Base-by-base conservation (phyloP, 352 stramenopile species). In the Phytophthora tentaculata region DNA sequence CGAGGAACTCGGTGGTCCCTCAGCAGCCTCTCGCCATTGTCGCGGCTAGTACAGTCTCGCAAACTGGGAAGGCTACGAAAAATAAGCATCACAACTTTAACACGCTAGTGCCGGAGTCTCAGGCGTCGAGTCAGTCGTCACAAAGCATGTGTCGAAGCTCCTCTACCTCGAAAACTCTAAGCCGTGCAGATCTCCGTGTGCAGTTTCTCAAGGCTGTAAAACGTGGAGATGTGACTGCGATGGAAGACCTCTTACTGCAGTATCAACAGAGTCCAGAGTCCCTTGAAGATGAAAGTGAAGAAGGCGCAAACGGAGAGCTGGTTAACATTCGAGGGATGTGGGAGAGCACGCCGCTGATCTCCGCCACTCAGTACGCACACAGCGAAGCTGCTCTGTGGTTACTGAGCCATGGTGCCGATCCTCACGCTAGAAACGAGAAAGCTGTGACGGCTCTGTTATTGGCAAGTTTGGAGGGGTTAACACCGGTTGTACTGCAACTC, bases 261-360 rank as follows among this genome's bases (percentile, higher is more conserved):
- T 61, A 71, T 70, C 54, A 68, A 56, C 49, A 41, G 0, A 61
- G 37, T 39, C 32, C 24, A 57, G 49, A 66, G 5, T 29, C 47
- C 2, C 29, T 52, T 5, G 63, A 75, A 17, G 67, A 74, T 35
- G 63, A 71, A 39, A 53, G 20, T 43, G 57, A 76, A 56, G 71
- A 67, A 48, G 23, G 24, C 23, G 54, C 26, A 28, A 58, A 61
- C 26, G 67, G 73, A 28, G 65, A 71, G 10, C 57, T 90, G 17
- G 57, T 91, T 47, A 88, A 93, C 44, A 77, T 89, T 16, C 80
- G 84, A 28, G 84, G 84, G 26, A 95, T 95, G 86, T 95, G 86
- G 86, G 86, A 93, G 23, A 92, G 84, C 58, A 95, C 86, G 24
- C 86, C 86, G 22, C 66, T 95, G 19, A 82, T 95, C n/a, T 90